Evolutionary conservation across 352 stramenopile species (phyloP).

Genomic region (Pythium diclinum): DNA sequence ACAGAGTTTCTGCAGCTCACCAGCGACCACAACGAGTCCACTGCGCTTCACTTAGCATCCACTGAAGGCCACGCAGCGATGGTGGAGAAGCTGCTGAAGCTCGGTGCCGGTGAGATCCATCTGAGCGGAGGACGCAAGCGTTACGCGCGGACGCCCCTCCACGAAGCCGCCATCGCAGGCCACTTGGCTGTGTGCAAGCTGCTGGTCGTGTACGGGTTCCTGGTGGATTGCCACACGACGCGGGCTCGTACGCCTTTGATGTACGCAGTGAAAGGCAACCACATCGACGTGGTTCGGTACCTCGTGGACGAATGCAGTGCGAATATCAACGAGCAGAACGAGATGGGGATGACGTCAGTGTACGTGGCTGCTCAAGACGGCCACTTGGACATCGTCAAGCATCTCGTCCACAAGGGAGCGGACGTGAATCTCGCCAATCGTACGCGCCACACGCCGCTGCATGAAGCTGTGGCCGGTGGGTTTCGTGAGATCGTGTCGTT

Average conservation of each 20-base stretch:
- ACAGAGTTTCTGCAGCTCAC: conserved; percentile 55
- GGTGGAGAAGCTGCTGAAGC: conserved; percentile 39
- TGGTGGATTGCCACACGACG: conserved; percentile 79
- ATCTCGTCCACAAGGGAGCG: conserved; percentile 44
- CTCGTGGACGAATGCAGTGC: conserved; percentile 45
- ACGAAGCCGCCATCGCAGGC: conserved; percentile 68
- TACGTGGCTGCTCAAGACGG: conserved; percentile 66
- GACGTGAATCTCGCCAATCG: conserved; percentile 62
- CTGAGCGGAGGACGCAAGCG: conserved; percentile 55
- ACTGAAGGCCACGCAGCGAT: conserved; percentile 50
- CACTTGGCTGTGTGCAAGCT: conserved; percentile 48
- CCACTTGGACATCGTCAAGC: conserved; percentile 40
- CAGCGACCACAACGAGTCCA: conserved; percentile 65
- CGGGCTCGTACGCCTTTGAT: conserved; percentile 70
- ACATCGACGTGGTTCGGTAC: conserved; percentile 44
- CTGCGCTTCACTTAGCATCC: conserved; percentile 59
- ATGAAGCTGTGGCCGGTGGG: conserved; percentile 63
- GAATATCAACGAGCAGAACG: conserved; percentile 73
- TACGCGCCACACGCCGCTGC: conserved; percentile 60
- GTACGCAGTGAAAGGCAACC: conserved; percentile 68
- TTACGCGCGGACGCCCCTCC: conserved; percentile 67
- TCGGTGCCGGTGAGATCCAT: conserved; percentile 60
- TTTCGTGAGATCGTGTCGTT: conserved; percentile 43
- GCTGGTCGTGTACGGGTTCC: conserved; percentile 53
- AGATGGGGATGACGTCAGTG: conserved; percentile 73